Percentiles rank a stretch among this genome's conserved stretches.
phyloP scores from a whole-genome alignment of 352 stramenopile genomes.

The Phytophthora colocasiae region DNA sequence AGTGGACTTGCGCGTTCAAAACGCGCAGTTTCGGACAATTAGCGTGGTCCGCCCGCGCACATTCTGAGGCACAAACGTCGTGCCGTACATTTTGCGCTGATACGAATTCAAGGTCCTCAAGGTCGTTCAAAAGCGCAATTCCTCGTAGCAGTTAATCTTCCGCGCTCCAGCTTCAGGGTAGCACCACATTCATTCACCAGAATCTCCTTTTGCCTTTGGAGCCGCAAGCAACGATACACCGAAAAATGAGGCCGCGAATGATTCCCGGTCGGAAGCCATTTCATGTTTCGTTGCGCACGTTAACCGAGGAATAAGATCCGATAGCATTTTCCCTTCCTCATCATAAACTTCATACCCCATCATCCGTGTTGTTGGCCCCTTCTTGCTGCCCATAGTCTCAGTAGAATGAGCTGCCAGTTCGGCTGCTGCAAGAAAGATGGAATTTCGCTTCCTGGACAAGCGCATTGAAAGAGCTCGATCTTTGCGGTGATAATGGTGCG shows the following conservation, averaged over 20 bases:
- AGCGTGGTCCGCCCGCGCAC: slow-evolving; percentile 50
- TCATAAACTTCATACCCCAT: slow-evolving; percentile 47
- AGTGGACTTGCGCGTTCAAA: slow-evolving; percentile 68
- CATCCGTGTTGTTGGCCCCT: slow-evolving; percentile 12
- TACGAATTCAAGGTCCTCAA: slow-evolving; percentile 57
- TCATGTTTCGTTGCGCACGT: slow-evolving; percentile 40
- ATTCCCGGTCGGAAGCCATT: slow-evolving; percentile 30
- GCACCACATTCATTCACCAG: slow-evolving; percentile 3
- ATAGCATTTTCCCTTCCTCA: slow-evolving; percentile 23
- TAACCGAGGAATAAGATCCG: slow-evolving; percentile 41
- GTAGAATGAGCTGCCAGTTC: slow-evolving; percentile 22
- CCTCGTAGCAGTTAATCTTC: slow-evolving; percentile 49
- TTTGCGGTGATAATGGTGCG: slow-evolving; percentile 26
- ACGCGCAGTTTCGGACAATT: slow-evolving; percentile 51
- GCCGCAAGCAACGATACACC: slow-evolving; percentile 31
- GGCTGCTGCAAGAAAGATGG: slow-evolving; percentile 43
- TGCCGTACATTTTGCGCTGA: slow-evolving; percentile 63
- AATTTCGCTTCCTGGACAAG: slow-evolving; percentile 63
- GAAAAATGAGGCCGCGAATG: slow-evolving; percentile 43
- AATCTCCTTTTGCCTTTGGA: slow-evolving; percentile 28
- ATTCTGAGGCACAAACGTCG: slow-evolving; percentile 54
- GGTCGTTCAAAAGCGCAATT: slow-evolving; percentile 44
- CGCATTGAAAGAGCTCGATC: slow-evolving; percentile 63
- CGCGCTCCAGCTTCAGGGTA: background rate
- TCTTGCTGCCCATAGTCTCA: slow-evolving; percentile 11